phyloP scores from a whole-genome alignment of 148 eudicot species.

The Bassia scoparia region DNA sequence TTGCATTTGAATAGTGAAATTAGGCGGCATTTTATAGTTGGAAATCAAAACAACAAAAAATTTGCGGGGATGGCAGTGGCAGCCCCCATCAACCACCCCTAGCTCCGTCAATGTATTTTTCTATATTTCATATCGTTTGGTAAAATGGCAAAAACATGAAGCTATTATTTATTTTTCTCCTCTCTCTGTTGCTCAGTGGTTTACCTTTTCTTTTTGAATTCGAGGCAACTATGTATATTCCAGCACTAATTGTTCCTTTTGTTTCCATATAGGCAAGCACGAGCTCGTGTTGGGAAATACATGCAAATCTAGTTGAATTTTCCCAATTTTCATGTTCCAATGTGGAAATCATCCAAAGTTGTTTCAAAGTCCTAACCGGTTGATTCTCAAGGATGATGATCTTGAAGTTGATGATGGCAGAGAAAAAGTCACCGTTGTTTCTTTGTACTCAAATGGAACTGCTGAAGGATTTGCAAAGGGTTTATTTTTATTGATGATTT shows the following conservation, averaged over 20 bases:
- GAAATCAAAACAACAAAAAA: no score
- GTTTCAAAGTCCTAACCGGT: conserved; percentile 34
- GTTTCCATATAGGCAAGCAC: conserved; percentile 53
- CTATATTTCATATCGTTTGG: neutral
- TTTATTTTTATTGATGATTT: neutral
- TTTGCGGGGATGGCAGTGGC: no score
- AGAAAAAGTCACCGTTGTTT: conserved; percentile 67
- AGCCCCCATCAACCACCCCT: no score
- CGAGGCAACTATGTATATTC: neutral
- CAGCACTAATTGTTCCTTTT: conserved; percentile 11
- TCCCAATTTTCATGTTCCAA: conserved; percentile 45
- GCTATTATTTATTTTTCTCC: no score
- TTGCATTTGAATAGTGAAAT: no score
- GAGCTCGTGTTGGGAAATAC: conserved; percentile 80
- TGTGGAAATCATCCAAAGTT: conserved; percentile 32
- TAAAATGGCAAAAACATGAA: neutral
- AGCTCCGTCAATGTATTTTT: no score
- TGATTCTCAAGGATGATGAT: conserved; percentile 46
- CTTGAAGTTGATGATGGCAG: conserved; percentile 71
- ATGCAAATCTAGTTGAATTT: conserved; percentile 43
- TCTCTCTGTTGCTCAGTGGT: neutral
- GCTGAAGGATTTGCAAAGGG: conserved; percentile 99
- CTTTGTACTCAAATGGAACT: conserved; percentile 91
- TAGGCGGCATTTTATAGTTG: no score
- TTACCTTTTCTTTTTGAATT: neutral